phyloP scores from a whole-genome alignment of 805 yeast genomes.

The Nakazawaea ambrosiae region DNA sequence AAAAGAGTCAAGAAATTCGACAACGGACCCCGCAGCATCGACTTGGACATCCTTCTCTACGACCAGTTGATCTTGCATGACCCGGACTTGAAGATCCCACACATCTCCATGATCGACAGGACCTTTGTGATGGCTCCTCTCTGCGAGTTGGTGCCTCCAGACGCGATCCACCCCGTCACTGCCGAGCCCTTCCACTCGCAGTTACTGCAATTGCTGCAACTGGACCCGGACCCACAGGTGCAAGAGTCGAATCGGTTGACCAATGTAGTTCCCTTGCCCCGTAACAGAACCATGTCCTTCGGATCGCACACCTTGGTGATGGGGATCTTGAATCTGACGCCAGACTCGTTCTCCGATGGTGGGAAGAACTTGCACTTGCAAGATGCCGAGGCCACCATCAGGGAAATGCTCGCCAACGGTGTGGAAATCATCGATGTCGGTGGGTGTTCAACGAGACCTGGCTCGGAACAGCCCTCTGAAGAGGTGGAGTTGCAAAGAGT shows the following conservation, averaged over 20 bases:
- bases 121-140: constrained; percentile 87
- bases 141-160: constrained; percentile 70
- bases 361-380: constrained; percentile 37
- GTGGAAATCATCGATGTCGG: constrained; percentile 87
- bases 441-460: constrained; percentile 92
- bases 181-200: constrained; percentile 76
- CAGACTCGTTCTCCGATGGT: constrained; percentile 95
- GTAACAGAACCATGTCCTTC: constrained; percentile 24
- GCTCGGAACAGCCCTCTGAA: constrained; percentile 51
- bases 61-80: constrained; percentile 52
- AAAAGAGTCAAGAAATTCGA: constrained; percentile 70
- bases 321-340: constrained; percentile 88
- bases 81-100: constrained; percentile 69
- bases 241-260: constrained; percentile 46
- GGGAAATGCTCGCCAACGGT: constrained; percentile 45
- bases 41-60: constrained; percentile 77
- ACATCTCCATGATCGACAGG: constrained; percentile 80
- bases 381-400: constrained; percentile 37
- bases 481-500: constrained; percentile 70
- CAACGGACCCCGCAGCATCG: constrained; percentile 91
- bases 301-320: constrained; percentile 63
- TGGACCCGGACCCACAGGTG: constrained; percentile 22
- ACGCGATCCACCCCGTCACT: constrained; percentile 71
- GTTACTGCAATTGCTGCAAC: constrained; percentile 39
- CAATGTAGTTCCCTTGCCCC: constrained; percentile 42